Evolutionary conservation across 495 filamentous ascomycete genomes (phyloP), one percentile per base, ranked within the genome.

Genomic region (Xylaria castorea): DNA sequence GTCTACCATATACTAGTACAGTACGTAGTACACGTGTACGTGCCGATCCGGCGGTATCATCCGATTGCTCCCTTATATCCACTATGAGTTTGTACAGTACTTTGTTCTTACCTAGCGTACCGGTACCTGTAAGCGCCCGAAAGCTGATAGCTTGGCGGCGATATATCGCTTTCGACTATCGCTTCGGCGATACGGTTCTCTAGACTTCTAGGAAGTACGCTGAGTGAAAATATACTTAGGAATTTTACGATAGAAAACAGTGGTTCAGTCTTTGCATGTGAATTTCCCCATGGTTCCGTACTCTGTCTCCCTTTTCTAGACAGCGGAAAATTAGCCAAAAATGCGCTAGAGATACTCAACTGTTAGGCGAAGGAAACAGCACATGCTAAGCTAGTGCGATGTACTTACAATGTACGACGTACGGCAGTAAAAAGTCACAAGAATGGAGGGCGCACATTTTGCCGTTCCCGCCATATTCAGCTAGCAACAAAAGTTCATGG

Each of bases 41-140:
- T 71, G 68, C 68, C 68, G 68, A 63, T 71, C 68, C 68, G 68
- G 44, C 57, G 68, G 58, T 46, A 63, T 53, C 27, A 50, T 70
- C 46, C 30, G 53, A 30, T 27, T 63, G 6, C 22, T 38, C 16
- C 16, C 16, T 57, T 30, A 40, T 62, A 32, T 16, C 34, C 32
- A 27, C n/a, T 18, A 27, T 27, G 61, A 27, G 44, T 22, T 66
- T 46, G 63, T 32, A 44, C 30, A 32, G 14, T 66, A 48, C 63
- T 25, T 66, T 30, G 48, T 30, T 9, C 44, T 53, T 11, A 25
- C 46, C 8, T 42, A 38, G 63, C 42, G 63, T 51, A 22, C 46
- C 44, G 32, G 58, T 66, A 66, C 44, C 63, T 46, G 66, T 69
- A 34, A 68, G 51, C 66, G 51, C 66, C 14, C 32, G n/a, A n/a